phyloP scores from a whole-genome alignment of 2,329 filamentous ascomycete genomes.

The Triangularia verruculosa region DNA sequence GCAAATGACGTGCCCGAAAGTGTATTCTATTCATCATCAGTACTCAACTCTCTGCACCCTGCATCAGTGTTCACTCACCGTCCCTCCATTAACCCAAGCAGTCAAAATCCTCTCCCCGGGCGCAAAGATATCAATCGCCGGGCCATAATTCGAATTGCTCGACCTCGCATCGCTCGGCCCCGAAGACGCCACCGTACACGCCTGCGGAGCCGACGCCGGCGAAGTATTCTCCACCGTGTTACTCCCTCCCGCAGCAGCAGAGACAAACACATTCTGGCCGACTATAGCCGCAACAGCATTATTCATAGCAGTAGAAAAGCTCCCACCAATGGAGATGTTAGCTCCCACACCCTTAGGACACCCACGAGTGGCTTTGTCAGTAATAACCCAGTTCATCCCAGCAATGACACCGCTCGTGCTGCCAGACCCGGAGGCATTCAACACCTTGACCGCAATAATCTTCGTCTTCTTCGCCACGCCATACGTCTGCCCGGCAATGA shows the following conservation, averaged over 20 bases:
- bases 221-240: slow-evolving; percentile 42
- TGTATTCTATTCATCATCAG: slow-evolving; percentile 20
- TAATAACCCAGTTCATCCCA: slow-evolving; percentile 43
- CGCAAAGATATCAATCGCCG: slow-evolving; percentile 49
- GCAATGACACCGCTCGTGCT: slow-evolving; percentile 37
- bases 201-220: slow-evolving; percentile 46
- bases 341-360: slow-evolving; percentile 47
- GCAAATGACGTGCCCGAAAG: slow-evolving; percentile 48
- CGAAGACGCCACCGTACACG: slow-evolving; percentile 53
- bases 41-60: not conserved
- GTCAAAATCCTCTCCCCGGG: slow-evolving; percentile 47
- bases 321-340: slow-evolving; percentile 56
- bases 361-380: slow-evolving; percentile 34
- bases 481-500: slow-evolving; percentile 41
- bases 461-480: slow-evolving; percentile 46
- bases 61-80: slow-evolving; percentile 23
- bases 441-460: slow-evolving; percentile 46
- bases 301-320: slow-evolving; percentile 46
- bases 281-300: slow-evolving; percentile 46
- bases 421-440: slow-evolving; percentile 37
- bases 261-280: slow-evolving; percentile 48
- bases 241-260: slow-evolving; percentile 55
- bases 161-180: slow-evolving; percentile 39
- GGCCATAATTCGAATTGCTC: slow-evolving; percentile 52
- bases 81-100: slow-evolving; percentile 45